phyloP scores from a whole-genome alignment of 768 basidiomycete genomes.

The Suillus luteus region DNA sequence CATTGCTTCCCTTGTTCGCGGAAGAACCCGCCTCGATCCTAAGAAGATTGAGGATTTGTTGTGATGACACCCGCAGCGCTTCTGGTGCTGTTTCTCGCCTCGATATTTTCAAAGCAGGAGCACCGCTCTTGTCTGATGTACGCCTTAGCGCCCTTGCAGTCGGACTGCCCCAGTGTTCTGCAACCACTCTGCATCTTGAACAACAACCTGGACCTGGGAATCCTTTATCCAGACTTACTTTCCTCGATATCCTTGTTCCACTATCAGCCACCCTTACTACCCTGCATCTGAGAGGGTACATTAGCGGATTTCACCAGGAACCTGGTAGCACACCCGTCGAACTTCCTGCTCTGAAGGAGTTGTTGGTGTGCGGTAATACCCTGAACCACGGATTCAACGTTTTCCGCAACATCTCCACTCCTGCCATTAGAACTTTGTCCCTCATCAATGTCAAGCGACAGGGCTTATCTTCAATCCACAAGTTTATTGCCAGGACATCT shows the following conservation, averaged over 20 bases:
- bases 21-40: conserved; percentile 29
- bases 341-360: conserved; percentile 31
- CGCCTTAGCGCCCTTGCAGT: conserved; percentile 37
- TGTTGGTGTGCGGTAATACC: conserved; percentile 34
- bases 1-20: conserved; percentile 25
- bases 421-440: conserved; percentile 27
- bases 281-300: conserved; percentile 35
- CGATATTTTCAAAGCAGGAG: conserved; percentile 35
- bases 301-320: conserved; percentile 35
- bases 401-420: conserved; percentile 38
- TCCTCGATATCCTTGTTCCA: conserved; percentile 33
- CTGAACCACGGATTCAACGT: conserved; percentile 36
- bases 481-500: conserved; percentile 36
- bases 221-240: conserved; percentile 29
- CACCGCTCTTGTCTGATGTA: conserved; percentile 31
- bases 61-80: conserved; percentile 24
- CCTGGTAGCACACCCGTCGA: conserved; percentile 35
- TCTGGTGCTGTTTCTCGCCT: conserved; percentile 32
- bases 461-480: conserved; percentile 36
- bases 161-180: conserved; percentile 29
- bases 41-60: conserved; percentile 32
- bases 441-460: conserved; percentile 30
- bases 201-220: conserved; percentile 32
- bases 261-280: conserved; percentile 30
- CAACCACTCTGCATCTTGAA: conserved; percentile 38